Conservation (phyloP, 352 stramenopile species). For the Pseudoperonospora humuli region DNA sequence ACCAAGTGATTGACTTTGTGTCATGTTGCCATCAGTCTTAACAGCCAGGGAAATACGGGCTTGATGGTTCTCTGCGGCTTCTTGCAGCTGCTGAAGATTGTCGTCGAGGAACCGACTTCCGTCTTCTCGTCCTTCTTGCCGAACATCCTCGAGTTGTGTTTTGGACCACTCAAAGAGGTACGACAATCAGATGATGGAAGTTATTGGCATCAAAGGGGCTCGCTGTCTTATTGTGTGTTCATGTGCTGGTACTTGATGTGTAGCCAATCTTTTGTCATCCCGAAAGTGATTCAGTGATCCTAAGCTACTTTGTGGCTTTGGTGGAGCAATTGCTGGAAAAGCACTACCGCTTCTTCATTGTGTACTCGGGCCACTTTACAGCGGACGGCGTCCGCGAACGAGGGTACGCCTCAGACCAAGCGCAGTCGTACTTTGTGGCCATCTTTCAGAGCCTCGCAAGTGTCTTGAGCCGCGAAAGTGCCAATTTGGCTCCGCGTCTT, state of each 20-base stretch:
- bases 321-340: conserved; percentile 73
- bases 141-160: conserved; percentile 73
- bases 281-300: conserved; percentile 58
- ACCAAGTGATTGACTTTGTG: not conserved
- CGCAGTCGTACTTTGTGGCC: conserved; percentile 62
- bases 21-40: conserved; percentile 34
- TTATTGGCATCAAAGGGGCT: not conserved
- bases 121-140: conserved; percentile 68
- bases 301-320: conserved; percentile 63
- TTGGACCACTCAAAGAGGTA: conserved; percentile 73
- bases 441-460: conserved; percentile 72
- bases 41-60: conserved; percentile 48
- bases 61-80: conserved; percentile 73
- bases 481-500: conserved; percentile 47
- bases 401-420: conserved; percentile 50
- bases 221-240: not conserved
- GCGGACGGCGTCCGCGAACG: conserved; percentile 45
- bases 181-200: not conserved
- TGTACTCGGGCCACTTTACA: conserved; percentile 34
- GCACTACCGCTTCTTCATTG: conserved; percentile 77
- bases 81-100: conserved; percentile 65
- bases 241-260: not conserved
- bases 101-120: conserved; percentile 67
- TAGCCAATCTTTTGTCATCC: conserved; percentile 67
- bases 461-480: conserved; percentile 46